A percentile compares a stretch with the other conserved stretches of the same genome.
Conservation (phyloP, 768 basidiomycete genomes). For the Pulveroboletus sp. region DNA sequence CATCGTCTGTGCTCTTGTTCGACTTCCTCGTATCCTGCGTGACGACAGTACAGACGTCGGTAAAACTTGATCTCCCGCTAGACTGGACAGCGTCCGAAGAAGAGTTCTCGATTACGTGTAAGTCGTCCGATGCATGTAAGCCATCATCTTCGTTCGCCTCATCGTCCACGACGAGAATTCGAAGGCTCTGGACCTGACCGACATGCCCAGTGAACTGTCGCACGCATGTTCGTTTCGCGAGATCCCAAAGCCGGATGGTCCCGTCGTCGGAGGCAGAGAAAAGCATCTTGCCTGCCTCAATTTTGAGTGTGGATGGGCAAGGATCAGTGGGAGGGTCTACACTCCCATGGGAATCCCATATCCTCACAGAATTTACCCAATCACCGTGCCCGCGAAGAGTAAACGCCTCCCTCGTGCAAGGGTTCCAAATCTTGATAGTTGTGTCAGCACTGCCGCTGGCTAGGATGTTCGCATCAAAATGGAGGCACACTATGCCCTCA, state of each 20-base stretch:
- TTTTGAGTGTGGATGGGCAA: constrained; percentile 41
- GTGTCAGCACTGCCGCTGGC: constrained; percentile 91
- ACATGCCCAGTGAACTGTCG: constrained; percentile 86
- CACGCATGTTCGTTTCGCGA: constrained; percentile 72
- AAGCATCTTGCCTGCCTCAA: constrained; percentile 87
- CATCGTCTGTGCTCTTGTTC: constrained; percentile 14
- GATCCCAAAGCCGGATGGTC: constrained; percentile 91
- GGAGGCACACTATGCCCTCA: constrained; percentile 85
- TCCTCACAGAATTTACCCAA: constrained; percentile 92
- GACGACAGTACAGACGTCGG: constrained; percentile 28
- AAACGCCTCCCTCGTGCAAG: constrained; percentile 87
- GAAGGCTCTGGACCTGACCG: constrained; percentile 91
- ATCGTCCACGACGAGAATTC: constrained; percentile 65
- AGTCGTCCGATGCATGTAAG: constrained; percentile 8
- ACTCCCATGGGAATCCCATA: constrained; percentile 65
- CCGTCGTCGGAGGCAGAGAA: constrained; percentile 97
- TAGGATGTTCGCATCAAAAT: constrained; percentile 87
- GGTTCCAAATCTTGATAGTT: constrained; percentile 95
- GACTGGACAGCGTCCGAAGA: constrained; percentile 14
- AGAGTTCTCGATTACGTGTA: constrained; percentile 13
- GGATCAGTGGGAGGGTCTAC: constrained; percentile 9
- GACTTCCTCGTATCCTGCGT: constrained; percentile 21
- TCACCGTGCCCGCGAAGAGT: constrained; percentile 89
- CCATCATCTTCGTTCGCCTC: constrained; percentile 29
- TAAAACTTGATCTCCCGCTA: constrained; percentile 8